Base-by-base conservation (phyloP, 108 stramenopile genomes). In the Skeletonema potamos region DNA sequence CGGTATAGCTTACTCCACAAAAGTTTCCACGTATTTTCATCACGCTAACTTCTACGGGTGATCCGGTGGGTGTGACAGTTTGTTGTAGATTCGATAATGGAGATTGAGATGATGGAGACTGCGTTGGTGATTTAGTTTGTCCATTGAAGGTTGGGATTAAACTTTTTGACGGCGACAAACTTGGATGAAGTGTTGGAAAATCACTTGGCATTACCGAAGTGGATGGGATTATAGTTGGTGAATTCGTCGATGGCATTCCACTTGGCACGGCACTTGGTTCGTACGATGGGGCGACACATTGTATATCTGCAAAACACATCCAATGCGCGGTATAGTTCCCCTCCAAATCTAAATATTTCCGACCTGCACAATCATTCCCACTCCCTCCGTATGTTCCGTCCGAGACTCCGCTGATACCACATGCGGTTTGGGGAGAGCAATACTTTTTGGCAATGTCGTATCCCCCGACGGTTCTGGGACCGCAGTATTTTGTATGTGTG, bases 21-120 rank as follows among this genome's bases (percentile, higher is more conserved):
- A 62, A 62, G 34, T 33, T 39, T 1, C 61, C 61, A 12, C 61
- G 61, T 4, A 34, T 6, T 33, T 33, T 62, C 7, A 62, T 62
- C 3, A 15, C 4, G 20, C 22, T 37, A 0, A 37, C 11, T 4
- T 34, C 15, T 1, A 24, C 37, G 20, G 61, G 34, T 37, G 48
- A 24, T 1, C 22, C 22, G 15, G 48, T 51, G 0, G 48, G 48
- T 51, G 48, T 51, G 8, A 1, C 37, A 6, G 61, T 62, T 24
- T 39, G 15, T 62, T n/a, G 1, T 5, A 4, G 0, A 30, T 4
- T 27, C 8, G 48, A 3, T 20, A 17, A 20, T 46, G 34, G 9
- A 2, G 33, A 61, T 36, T n/a, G n/a, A 0, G 17, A 18, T 22
- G 34, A 24, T 37, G 0, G 0, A 41, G 48, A 22, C 8, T 18